phyloP scores from a whole-genome alignment of 1,284 basidiomycete species.

The Trichosporon sp. region DNA sequence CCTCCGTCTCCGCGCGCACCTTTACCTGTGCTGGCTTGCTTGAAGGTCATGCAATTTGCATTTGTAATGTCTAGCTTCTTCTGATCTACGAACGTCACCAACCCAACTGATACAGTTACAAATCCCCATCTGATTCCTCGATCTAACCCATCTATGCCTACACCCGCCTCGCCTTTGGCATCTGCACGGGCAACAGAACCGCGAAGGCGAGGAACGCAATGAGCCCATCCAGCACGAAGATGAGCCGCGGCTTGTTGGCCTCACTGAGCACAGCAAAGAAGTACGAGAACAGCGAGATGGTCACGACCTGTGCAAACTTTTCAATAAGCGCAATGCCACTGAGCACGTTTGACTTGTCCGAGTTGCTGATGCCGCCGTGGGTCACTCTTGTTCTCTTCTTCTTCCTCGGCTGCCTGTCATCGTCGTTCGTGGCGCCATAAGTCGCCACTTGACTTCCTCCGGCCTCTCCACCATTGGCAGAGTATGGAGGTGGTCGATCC shows the following conservation, averaged over 20 bases:
- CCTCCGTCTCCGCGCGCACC: no score
- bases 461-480: neutral
- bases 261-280: slow-evolving; percentile 34
- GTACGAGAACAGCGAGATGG: slow-evolving; percentile 34
- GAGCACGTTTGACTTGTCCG: slow-evolving; percentile 28
- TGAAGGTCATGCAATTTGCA: no score
- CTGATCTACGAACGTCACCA: no score
- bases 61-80: no score
- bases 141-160: neutral
- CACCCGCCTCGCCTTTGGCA: slow-evolving; percentile 18
- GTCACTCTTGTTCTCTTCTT: no score
- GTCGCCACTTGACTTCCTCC: neutral
- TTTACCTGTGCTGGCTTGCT: no score
- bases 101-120: no score
- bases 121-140: no score
- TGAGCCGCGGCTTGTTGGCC: slow-evolving; percentile 25
- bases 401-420: neutral
- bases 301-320: slow-evolving; percentile 35
- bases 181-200: slow-evolving; percentile 33
- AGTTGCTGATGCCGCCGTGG: neutral
- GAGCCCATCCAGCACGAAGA: slow-evolving; percentile 38
- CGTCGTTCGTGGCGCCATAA: neutral
- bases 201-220: slow-evolving; percentile 34
- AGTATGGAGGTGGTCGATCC: neutral
- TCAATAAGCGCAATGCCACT: slow-evolving; percentile 44